These are phyloP conservation scores for Talaromyces sp. DNA, from an alignment of 2,329 filamentous ascomycete species.

Conservation along the genomic window DNA sequence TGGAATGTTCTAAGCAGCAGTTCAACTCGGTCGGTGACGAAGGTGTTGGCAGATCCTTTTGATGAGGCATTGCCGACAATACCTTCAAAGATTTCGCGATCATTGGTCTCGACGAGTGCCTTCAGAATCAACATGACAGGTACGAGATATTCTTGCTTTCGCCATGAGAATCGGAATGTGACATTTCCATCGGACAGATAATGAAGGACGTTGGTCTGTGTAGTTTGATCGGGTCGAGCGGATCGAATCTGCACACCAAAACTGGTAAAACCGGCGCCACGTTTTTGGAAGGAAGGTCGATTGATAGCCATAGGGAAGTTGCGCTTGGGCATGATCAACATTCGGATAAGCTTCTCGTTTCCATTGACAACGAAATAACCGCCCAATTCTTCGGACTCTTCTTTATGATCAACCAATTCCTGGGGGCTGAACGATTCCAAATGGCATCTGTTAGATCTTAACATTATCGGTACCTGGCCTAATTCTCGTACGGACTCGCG, in stretches of 20 bases:
- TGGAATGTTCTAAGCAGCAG: constrained; percentile 91
- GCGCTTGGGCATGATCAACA: constrained; percentile 82
- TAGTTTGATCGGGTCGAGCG: constrained; percentile 94
- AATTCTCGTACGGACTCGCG: constrained; percentile 79
- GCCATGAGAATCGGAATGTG: constrained; percentile 95
- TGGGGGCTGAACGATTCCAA: constrained; percentile 80
- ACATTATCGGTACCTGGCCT: constrained; percentile 87
- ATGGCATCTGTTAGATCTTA: constrained; percentile 89
- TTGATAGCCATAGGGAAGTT: constrained; percentile 96
- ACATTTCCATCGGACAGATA: constrained; percentile 95
- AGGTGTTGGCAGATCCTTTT: constrained; percentile 79
- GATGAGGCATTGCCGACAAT: constrained; percentile 74
- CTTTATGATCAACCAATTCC: constrained; percentile 77
- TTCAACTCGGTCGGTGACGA: constrained; percentile 92
- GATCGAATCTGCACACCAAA: constrained; percentile 89
- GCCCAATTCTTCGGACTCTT: constrained; percentile 93
- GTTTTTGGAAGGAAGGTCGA: constrained; percentile 81
- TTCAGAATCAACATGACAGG: constrained; percentile 97
- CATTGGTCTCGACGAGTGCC: constrained; percentile 91
- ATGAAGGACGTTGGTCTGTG: constrained; percentile 94
- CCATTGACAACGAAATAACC: constrained; percentile 98
- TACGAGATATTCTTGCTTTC: constrained; percentile 94
- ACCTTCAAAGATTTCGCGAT: constrained; percentile 93
- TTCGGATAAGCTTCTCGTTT: constrained; percentile 92
- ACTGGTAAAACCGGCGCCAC: constrained; percentile 82